phyloP scores from a whole-genome alignment of 306 rosid species.

The Lathyrus tuberosus region DNA sequence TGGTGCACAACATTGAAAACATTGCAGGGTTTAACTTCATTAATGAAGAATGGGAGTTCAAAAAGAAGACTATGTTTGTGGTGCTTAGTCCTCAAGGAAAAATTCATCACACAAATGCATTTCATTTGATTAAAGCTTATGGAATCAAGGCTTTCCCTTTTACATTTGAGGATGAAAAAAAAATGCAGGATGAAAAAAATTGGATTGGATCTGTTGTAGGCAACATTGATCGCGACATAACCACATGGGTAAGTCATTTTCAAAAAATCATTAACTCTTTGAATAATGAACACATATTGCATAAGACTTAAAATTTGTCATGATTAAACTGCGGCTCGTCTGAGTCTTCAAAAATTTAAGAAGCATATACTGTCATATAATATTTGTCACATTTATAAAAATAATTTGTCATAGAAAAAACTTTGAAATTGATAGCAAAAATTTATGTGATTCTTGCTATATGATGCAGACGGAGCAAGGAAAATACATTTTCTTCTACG shows the following conservation, averaged over 20 bases:
- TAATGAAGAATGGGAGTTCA: conserved; percentile 64
- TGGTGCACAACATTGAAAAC: conserved; percentile 37
- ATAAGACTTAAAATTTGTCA: no score
- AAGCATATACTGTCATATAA: no score
- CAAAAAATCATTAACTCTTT: no score
- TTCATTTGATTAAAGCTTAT: conserved; percentile 56
- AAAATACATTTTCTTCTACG: conserved; percentile 62
- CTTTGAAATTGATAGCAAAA: no score
- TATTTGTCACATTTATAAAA: no score
- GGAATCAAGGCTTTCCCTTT: conserved; percentile 64
- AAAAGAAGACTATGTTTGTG: conserved; percentile 55
- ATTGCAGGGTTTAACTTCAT: conserved; percentile 58
- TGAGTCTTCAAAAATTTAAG: no score
- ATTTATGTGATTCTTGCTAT: not conserved
- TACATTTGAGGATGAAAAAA: not conserved
- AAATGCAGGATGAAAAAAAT: not conserved
- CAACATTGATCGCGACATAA: conserved; percentile 20
- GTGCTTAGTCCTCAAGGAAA: conserved; percentile 59
- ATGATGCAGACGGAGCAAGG: conserved; percentile 48
- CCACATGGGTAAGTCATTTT: conserved; percentile 43
- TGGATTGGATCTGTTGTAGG: conserved; percentile 41
- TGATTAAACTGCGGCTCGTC: no score
- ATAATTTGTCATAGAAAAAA: no score
- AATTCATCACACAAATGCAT: conserved; percentile 52
- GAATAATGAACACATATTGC: no score